Evolutionary conservation across 495 filamentous ascomycete species (phyloP), one percentile per base, ranked within the genome.

Genomic region (Trichoderma asperelloides): DNA sequence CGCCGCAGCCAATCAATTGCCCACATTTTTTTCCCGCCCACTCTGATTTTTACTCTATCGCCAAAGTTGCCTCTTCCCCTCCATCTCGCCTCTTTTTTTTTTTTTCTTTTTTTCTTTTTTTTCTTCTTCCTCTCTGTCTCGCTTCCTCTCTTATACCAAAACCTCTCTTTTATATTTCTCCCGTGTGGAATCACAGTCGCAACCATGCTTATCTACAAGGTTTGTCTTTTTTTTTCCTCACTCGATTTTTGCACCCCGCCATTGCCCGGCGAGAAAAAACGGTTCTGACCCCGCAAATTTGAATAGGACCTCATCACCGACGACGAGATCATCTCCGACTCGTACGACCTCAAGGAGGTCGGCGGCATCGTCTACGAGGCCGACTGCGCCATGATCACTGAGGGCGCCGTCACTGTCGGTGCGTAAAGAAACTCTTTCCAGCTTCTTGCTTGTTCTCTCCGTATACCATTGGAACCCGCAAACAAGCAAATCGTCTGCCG

Each of bases 281-380:
- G 65, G 63, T 67, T 65, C 75, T 70, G 43, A 71, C 69, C 63
- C 67, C 67, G 62, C 68, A 37, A 72, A 57, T 49, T 60, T 37
- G 21, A 62, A 28, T 71, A 98, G 95, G 95, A 98, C 80, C 81
- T 92, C 70, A 79, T 97, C 78, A 89, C 87, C 79, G 91, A 85
- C 66, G 95, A 97, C 79, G 95, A 98, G 88, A 85, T 98, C 78
- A 86, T 97, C 87, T 93, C 95, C 73, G 96, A 98, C 77, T 94
- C 90, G 72, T 98, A 89, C 81, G 79, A 90, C 66, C 72, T 96
- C 69, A 89, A 85, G 69, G 81, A 87, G 76, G 81, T 94, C 71
- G 91, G 93, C 75, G 86, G 84, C 64, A 80, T 88, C 71, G 87
- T 89, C 71, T 97, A 91, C 76, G 93, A 97, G 79, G 87, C 87